Base-by-base conservation (phyloP, 1,284 basidiomycete species). In the Cutaneotrichosporon dermatis region DNA sequence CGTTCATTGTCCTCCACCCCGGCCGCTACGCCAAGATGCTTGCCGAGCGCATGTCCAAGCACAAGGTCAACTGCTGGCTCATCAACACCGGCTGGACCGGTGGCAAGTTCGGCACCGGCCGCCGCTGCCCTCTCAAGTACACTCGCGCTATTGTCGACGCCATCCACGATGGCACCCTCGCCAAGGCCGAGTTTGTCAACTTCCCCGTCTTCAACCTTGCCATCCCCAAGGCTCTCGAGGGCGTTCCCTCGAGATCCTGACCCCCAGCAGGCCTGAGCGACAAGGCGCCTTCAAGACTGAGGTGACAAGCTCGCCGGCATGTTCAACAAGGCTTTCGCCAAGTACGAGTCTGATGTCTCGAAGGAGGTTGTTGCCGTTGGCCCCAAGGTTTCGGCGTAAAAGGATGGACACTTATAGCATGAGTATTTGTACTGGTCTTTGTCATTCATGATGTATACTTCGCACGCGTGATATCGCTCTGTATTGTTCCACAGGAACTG, bases 31-130 rank as follows among this genome's bases (percentile, higher is more conserved):
- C 95, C 54, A 84, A 88, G 79, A 99, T 99, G 96, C 84, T 99
- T 69, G 92, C 95, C 8, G 88, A 92, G 75, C 87, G 90, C 73
- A 99, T 99, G 95, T 80, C 87, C 61, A 85, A 88, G 80, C 84
- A 90, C 82, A 86, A 92, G 65, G 93, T 93, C 74, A 81, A 95
- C 80, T 97, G 94, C 83, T 99, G 92, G 92, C 85, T 99, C 74
- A 91, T 99, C 85, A 98, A 99, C 88, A 98, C 95, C 16, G 95
- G 95, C 72, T 99, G 95, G 95, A 89, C 90, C 59, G 88, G 90
- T 63, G 95, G 95, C 78, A 93, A 92, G 80, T 99, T 87, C 77
- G 95, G 95, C 59, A 79, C 78, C 39, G 91, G 91, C 68, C 90
- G 89, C 80, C 90, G 93, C 66, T 97, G 93, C 85, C 88, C 93